Base-by-base conservation (phyloP, 345 rosid genomes). In the Gossypium australe region DNA sequence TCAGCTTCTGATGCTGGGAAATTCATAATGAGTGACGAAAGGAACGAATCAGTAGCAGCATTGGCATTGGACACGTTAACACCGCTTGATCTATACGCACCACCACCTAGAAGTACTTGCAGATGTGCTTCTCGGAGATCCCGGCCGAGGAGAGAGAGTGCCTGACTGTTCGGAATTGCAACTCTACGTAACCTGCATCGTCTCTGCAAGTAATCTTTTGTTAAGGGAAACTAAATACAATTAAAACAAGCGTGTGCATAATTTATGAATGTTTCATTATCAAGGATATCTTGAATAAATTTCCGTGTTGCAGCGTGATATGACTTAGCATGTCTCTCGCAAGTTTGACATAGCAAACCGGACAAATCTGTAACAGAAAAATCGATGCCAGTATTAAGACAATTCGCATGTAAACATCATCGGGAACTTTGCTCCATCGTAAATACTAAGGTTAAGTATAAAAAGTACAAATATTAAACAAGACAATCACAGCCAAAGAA, bases 111-210 rank as follows among this genome's bases (percentile, higher is more conserved):
- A 76, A 88, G 86, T 68, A 86, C 82, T 80, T 88, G 92, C 53
- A 88, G 78, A 81, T 86, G 92, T 75, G 88, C 88, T 78, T 88
- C 88, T 6, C 88, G 83, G 49, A 88, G 87, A 76, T 88, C 92
- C n/a, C 87, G 84, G 12, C 90, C 88, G 58, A 88, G 85, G 22
- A 85, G 81, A 47, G 88, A 86, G 67, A 84, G 71, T 49, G 87
- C 85, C 75, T 88, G 90, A 63, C 87, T 85, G 81, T 77, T 85
- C 8, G 92, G 92, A 62, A 86, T 80, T 22, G 89, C 87, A 65
- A 84, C 89, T 82, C 87, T 84, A 41, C 84, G 87, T 75, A 87
- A 78, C 47, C 89, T 85, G 74, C 86, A 85, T 45, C 78, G 86
- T 81, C 89, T 84, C 87, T 87, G 91, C 85, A 85, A 78, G 91